Evolutionary conservation across 2,329 filamentous ascomycete genomes (phyloP), one percentile per base, ranked within the genome.

Genomic region (Alternaria triticina): DNA sequence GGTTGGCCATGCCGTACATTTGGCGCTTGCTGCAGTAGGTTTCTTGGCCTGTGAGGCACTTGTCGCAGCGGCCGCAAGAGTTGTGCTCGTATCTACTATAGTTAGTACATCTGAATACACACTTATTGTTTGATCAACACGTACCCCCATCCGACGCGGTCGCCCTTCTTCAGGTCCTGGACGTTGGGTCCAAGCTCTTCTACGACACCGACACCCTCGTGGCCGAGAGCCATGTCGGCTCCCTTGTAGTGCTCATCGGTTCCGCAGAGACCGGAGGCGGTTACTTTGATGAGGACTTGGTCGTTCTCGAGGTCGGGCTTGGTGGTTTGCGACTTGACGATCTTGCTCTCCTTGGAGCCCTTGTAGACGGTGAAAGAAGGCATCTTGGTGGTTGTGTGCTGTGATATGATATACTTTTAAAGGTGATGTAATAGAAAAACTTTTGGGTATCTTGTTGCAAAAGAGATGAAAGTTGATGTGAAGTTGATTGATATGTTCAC

Each of bases 261-360:
- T 54, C 87, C 88, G 76, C 90, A 92, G 55, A 91, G 82, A 28
- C 90, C 90, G 3, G 88, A 90, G 61, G 89, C 87, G 15, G 89
- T 91, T 65, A 91, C 82, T 59, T 84, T 85, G 73, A 92, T 75
- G 27, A 89, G 83, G 55, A 91, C 88, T 62, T 90, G 81, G 76
- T 89, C 84, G 54, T 81, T 79, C 43, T 69, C 62, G 40, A 79
- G 70, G 15, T 85, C 80, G 28, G 80, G 79, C 62, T 81, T 84
- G 20, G 79, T 82, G 46, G 84, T 86, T 52, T 81, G 81, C 47
- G 79, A 75, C 75, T 88, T 79, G 61, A 83, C 76, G 70, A 90
- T 86, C 61, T 82, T 82, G 70, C 88, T 88, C 60, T 85, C 84
- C 68, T 86, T 82, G 67, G 83, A 83, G 68, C 89, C 89, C 74